phyloP scores from a whole-genome alignment of 164 flowering plant genomes.

The Liquidambar formosana region DNA sequence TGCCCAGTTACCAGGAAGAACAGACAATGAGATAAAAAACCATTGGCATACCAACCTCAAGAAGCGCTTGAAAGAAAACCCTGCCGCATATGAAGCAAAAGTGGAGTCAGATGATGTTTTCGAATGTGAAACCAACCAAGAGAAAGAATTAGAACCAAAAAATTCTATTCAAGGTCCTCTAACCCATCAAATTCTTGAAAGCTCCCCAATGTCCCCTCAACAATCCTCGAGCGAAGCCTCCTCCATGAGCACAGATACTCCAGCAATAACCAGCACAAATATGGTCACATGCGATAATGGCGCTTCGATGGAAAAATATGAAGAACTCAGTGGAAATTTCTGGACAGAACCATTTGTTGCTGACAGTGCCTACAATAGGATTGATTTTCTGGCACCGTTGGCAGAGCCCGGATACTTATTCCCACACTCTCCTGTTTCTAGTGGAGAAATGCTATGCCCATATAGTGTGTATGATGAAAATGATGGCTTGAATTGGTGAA shows the following conservation, averaged over 20 bases:
- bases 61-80: conserved; percentile 13
- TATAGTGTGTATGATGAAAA: neutral
- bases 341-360: conserved; percentile 29
- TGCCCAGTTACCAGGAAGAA: conserved; percentile 32
- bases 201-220: conserved; percentile 1
- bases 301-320: conserved; percentile 2
- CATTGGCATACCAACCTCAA: conserved; percentile 35
- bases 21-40: conserved; percentile 38
- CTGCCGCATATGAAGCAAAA: neutral
- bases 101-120: neutral
- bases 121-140: neutral
- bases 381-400: neutral
- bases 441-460: neutral
- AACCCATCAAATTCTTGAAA: neutral
- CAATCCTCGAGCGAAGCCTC: conserved; percentile 14
- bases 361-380: conserved; percentile 11
- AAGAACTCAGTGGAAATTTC: conserved; percentile 13
- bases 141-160: neutral
- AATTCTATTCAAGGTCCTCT: neutral
- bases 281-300: no score
- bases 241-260: neutral
- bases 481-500: neutral
- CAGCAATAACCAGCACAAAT: neutral
- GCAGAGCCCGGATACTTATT: neutral
- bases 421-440: neutral